Evolutionary conservation across 352 stramenopile genomes (phyloP), one percentile per base, ranked within the genome.

Genomic region (Thraustochytrium sp.): DNA sequence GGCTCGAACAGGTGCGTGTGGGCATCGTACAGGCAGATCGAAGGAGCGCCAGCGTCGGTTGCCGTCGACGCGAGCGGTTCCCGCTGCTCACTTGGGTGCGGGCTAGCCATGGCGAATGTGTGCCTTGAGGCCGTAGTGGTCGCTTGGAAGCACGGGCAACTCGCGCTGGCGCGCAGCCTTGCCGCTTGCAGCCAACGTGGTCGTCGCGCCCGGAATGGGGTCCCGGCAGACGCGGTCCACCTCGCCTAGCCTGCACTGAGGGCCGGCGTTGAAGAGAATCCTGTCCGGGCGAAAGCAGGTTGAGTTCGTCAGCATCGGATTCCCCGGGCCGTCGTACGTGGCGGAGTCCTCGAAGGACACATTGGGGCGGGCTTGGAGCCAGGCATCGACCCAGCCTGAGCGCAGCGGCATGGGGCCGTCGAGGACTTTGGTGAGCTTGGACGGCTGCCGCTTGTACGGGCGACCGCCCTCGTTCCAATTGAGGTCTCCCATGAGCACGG

Each of bases 391-490:
- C 68, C 68, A 80, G 23, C 48, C 53, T 13, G 18, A 42, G 51
- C 8, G 48, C 37, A 80, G 68, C 18, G 68, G 68, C 9, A 64
- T 11, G 4, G n/a, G 23, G 2, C 68, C 68, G 42, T 80, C 68
- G 16, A 80, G 34, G 9, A 80, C 49, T 51, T 80, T 44, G 11
- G 68, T 80, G 8, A 18, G 68, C 44, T 61, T 65, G 26, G n/a
- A 21, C 9, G 68, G 68, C 3, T 65, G 4, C 4, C 68, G 48
- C 48, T 46, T 42, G 53, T 65, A 65, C 13, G 68, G 68, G 16
- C 68, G 68, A 2, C 48, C 68, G 8, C 68, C 68, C 38, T 80
- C 68, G 53, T 80, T 80, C 68, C 68, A 80, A 26, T 80, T 80
- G 2, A 80, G 68, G 49, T 80, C 68, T 1, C 68, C 68, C 46